phyloP scores from a whole-genome alignment of 306 rosid species.

The Herpetospermum pedunculosum region DNA sequence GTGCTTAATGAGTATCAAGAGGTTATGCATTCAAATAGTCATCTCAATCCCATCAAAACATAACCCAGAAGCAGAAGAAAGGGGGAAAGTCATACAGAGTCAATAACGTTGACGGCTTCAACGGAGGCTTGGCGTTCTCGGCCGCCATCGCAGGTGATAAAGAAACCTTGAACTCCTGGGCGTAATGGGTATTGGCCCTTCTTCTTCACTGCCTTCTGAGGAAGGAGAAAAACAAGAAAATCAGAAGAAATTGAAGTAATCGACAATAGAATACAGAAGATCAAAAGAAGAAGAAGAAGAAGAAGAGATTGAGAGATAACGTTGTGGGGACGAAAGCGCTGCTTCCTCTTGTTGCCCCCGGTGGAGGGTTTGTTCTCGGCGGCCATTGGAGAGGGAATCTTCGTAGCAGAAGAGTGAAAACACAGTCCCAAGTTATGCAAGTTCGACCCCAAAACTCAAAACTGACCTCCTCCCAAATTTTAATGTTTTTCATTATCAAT shows the following conservation, averaged over 20 bases:
- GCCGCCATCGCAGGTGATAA: constrained; percentile 93
- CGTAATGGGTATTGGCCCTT: constrained; percentile 76
- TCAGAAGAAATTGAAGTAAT: not conserved
- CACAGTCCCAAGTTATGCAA: not conserved
- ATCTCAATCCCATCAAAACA: not conserved
- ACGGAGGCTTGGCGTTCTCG: constrained; percentile 85
- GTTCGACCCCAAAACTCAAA: not conserved
- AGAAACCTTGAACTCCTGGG: constrained; percentile 89
- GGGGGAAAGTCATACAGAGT: constrained; percentile 36
- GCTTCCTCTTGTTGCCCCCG: constrained; percentile 50
- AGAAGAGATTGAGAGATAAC: constrained; percentile 14
- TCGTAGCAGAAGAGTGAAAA: not conserved
- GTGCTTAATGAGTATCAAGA: not conserved
- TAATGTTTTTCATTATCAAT: too few species aligned
- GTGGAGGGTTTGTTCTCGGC: constrained; percentile 30
- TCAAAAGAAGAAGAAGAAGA: not conserved
- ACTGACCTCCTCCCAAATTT: too few species aligned
- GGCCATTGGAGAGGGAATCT: constrained; percentile 27
- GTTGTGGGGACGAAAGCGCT: constrained; percentile 75
- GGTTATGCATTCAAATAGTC: not conserved
- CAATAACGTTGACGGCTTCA: constrained; percentile 81
- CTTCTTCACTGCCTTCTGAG: constrained; percentile 74
- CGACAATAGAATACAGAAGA: not conserved
- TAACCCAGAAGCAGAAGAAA: not conserved
- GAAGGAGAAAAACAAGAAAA: not conserved